Evolutionary conservation across 2,329 filamentous ascomycete species (phyloP).

Genomic region (Epichloe uncinata): DNA sequence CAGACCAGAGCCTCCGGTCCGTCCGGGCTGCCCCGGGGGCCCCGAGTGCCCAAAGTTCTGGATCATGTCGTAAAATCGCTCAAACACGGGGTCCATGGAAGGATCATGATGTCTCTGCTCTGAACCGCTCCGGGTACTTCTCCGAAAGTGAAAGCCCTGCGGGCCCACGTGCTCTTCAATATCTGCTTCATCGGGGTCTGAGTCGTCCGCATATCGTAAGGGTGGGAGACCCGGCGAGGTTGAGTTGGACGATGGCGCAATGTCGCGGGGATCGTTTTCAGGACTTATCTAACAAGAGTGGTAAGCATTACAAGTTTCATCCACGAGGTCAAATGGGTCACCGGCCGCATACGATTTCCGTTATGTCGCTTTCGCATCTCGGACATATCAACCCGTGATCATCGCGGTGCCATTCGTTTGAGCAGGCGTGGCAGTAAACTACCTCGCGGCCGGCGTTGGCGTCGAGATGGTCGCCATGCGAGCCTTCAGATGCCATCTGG

Average conservation of each 20-base stretch:
- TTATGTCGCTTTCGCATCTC: conserved; percentile 62
- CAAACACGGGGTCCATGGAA: conserved; percentile 24
- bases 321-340: not conserved
- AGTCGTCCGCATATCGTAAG: conserved; percentile 25
- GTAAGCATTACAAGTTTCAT: conserved; percentile 7
- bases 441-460: conserved; percentile 47
- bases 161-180: conserved; percentile 40
- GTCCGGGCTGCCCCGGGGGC: not conserved
- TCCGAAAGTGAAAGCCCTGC: conserved; percentile 27
- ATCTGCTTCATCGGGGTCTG: conserved; percentile 46
- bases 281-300: conserved; percentile 30
- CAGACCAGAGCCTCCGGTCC: not conserved
- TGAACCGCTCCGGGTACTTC: conserved; percentile 18
- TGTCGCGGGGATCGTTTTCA: conserved; percentile 48
- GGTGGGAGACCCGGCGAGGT: conserved; percentile 18
- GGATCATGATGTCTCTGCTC: conserved; percentile 18
- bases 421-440: conserved; percentile 75
- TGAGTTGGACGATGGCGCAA: conserved; percentile 16
- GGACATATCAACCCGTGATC: conserved; percentile 60
- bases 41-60: conserved; percentile 19
- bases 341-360: conserved; percentile 62
- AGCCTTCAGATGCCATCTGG: conserved; percentile 23
- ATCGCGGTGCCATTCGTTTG: conserved; percentile 67
- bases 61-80: conserved; percentile 32
- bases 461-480: conserved; percentile 30